Base-by-base conservation (phyloP, 2,329 filamentous ascomycete genomes). In the Diaporthe amygdali region DNA sequence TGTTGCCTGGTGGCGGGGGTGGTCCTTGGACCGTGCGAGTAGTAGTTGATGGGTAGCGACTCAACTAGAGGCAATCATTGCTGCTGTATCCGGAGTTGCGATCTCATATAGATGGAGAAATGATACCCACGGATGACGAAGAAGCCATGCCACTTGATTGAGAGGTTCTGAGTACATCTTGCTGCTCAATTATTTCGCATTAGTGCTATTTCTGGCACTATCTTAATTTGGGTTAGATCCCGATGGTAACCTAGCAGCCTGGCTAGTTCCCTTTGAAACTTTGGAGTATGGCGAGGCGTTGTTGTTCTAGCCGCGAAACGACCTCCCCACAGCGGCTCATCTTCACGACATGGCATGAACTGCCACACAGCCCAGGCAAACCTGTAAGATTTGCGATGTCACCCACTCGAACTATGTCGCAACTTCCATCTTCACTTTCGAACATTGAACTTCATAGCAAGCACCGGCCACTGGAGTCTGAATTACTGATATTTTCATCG, bases 71-170 rank as follows among this genome's bases (percentile, higher is more conserved):
- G 59, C 44, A 72, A 41, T 66, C 44, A 52, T 66, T 71, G 55
- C 39, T 52, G 46, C 64, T 69, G 56, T 71, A 66, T 49, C 68
- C 71, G 71, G 67, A 70, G 71, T 72, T 69, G 70, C 61, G 61
- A 70, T 70, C 59, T 71, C 71, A 70, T 52, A 52, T 73, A 73
- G 69, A 73, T 63, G 66, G 71, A 73, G 59, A 61, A 73, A 74
- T 73, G 69, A 74, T 73, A 73, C 71, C 71, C 71, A 73, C 46
- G 66, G 56, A 72, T 70, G 63, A 32, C 67, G 49, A 71, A 27
- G 32, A 27, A 55, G 37, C 59, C 32, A 47, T 34, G 41, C 7
- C 41, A 47, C 3, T 37, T 63, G 59, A 44, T 47, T 47, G 59
- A 30, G 59, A 47, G 41, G 14, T 7, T n/a, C 41, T 17, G n/a